Base-by-base conservation (phyloP, 768 basidiomycete genomes). In the Suillus subalutaceus region DNA sequence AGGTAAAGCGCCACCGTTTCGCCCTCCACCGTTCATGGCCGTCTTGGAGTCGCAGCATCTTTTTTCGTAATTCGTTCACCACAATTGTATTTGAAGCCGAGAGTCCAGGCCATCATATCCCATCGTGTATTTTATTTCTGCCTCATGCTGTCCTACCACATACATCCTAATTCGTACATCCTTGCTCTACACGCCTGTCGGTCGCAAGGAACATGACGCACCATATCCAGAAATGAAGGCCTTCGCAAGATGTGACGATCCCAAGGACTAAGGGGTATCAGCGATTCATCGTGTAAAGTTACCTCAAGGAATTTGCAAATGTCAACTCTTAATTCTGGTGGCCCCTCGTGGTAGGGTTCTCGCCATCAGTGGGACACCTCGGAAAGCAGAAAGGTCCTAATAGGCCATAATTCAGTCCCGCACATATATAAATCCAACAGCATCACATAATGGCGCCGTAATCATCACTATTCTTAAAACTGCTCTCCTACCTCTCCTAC, bases 21-120 rank as follows among this genome's bases (percentile, higher is more conserved):
- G 81, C 40, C 81, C 80, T 20, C 88, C 89, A 30, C 92, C 92
- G 0, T 93, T 90, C 77, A 84, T 91, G 69, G 88, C 81, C 53
- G 81, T 93, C 65, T 79, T 92, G 53, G 80, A 85, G 61, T 80
- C 83, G 68, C 74, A 69, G 56, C 69, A 66, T 65, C 69, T 62
- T 32, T 59, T 74, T 63, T 63, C 66, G 67, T 77, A 77, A 78
- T 66, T 75, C 72, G 70, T 77, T 18, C 20, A 66, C 67, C 70
- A 69, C 20, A 35, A 77, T 66, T 71, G 75, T 71, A 72, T 74
- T 38, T 60, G 57, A 2, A 9, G 58, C 63, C 35, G 20, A 57
- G 63, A 62, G 38, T 64, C 53, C 50, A 69, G 62, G 62, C 65
- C 63, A 59, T 48, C 60, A 48, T 59, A 56, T 65, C 64, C 62